phyloP scores from a whole-genome alignment of 768 basidiomycete genomes.

The Collybiopsis luxurians region DNA sequence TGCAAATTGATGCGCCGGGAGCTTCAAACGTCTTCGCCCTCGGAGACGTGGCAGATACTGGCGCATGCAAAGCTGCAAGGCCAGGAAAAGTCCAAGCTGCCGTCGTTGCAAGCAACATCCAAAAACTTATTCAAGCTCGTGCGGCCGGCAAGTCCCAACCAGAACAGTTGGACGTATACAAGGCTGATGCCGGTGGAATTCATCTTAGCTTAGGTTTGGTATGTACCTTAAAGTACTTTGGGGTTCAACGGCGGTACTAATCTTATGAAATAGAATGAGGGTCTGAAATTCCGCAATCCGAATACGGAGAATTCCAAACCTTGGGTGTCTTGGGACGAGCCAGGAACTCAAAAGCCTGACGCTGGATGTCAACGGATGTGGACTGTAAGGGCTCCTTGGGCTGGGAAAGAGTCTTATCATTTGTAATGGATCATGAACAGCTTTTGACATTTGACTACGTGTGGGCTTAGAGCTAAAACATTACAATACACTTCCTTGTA shows the following conservation, averaged over 20 bases:
- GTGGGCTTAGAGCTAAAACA: no score
- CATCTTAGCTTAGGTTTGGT: constrained; percentile 13
- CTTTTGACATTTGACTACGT: no score
- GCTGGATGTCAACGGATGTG: background rate
- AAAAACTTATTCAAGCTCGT: constrained; percentile 1
- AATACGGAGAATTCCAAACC: background rate
- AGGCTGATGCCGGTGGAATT: constrained; percentile 3
- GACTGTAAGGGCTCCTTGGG: background rate
- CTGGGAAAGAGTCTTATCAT: constrained; percentile 2
- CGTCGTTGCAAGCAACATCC: constrained; percentile 9
- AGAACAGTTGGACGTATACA: constrained; percentile 8
- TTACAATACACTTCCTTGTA: no score
- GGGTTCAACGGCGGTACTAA: background rate
- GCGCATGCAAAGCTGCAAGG: constrained; percentile 12
- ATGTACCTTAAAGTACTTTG: background rate
- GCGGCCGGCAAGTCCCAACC: background rate
- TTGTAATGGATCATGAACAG: background rate
- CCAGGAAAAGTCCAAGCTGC: constrained; percentile 8
- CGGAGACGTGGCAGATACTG: constrained; percentile 13
- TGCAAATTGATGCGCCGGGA: constrained; percentile 12
- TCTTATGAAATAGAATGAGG: background rate
- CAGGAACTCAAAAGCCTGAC: background rate
- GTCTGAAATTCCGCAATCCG: background rate
- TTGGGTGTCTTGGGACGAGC: background rate
- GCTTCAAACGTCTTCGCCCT: constrained; percentile 11